phyloP scores from a whole-genome alignment of 257 asterid species.

The Ehretia macrophylla region DNA sequence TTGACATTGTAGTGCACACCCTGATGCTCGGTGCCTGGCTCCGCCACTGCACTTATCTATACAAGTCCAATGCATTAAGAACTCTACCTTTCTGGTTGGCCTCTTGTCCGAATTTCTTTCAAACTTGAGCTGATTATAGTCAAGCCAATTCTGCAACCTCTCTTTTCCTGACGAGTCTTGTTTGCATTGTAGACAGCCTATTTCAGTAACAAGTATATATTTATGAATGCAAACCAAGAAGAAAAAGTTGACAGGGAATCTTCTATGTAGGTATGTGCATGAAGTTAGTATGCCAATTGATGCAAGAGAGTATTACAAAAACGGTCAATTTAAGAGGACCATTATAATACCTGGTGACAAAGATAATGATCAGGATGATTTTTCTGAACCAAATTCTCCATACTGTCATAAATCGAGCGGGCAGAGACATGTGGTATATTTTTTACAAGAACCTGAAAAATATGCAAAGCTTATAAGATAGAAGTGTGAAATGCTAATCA shows the following conservation, averaged over 20 bases:
- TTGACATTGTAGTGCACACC: too few species aligned
- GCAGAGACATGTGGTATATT: conserved; percentile 77
- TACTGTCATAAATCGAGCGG: conserved; percentile 61
- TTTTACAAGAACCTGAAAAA: conserved; percentile 82
- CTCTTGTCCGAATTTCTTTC: conserved; percentile 82
- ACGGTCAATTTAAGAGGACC: background rate
- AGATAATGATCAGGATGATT: conserved; percentile 89
- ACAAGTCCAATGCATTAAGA: background rate
- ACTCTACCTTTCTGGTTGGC: conserved; percentile 71
- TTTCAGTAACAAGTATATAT: conserved; percentile 1
- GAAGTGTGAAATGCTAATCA: background rate
- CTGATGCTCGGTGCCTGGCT: too few species aligned
- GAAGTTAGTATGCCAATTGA: background rate
- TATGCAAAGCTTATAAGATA: background rate
- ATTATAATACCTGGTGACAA: conserved; percentile 79
- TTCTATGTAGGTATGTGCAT: background rate
- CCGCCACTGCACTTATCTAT: too few species aligned
- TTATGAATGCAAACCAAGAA: conserved; percentile 12
- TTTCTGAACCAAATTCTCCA: conserved; percentile 65
- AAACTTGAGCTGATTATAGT: conserved; percentile 83
- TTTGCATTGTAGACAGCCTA: conserved; percentile 91
- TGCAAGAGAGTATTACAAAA: background rate
- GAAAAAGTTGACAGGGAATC: background rate
- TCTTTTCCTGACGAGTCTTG: conserved; percentile 67
- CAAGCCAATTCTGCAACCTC: conserved; percentile 87